A percentile compares a stretch with the other conserved stretches of the same genome.
These are phyloP conservation scores for Wickerhamiella hasegawae DNA, from an alignment of 805 yeast genomes.

Conservation along the genomic window DNA sequence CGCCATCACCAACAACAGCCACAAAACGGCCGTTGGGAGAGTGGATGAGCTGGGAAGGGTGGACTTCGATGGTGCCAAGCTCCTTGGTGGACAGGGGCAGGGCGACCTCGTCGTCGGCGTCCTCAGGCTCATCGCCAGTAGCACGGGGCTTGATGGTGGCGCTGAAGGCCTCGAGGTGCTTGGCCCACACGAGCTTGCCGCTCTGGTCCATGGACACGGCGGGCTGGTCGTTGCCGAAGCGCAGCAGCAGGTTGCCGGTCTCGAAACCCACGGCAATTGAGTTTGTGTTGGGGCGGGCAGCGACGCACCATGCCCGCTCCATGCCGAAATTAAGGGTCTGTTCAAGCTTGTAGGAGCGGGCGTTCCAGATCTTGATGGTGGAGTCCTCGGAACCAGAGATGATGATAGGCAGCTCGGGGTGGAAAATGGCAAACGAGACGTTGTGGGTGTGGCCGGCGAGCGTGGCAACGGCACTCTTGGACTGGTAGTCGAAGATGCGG, in stretches of 20 bases:
- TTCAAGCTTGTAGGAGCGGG: constrained; percentile 85
- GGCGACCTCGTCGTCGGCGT: constrained; percentile 5
- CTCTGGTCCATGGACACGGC: constrained; percentile 81
- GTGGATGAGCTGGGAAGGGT: constrained; percentile 73
- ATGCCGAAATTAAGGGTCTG: constrained; percentile 79
- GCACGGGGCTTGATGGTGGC: constrained; percentile 65
- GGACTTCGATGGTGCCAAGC: constrained; percentile 84
- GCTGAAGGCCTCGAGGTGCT: constrained; percentile 76
- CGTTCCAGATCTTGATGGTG: constrained; percentile 85
- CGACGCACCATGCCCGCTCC: constrained; percentile 94
- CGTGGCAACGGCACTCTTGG: constrained; percentile 87
- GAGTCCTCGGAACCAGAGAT: constrained; percentile 96
- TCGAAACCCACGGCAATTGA: constrained; percentile 87
- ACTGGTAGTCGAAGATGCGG: constrained; percentile 93
- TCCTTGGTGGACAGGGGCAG: constrained; percentile 72
- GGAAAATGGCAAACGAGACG: constrained; percentile 94
- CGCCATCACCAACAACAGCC: constrained; percentile 96
- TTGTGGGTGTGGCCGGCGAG: constrained; percentile 87
- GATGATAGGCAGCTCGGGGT: constrained; percentile 90
- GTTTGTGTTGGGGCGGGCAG: constrained; percentile 57
- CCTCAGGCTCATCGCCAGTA: constrained; percentile 39
- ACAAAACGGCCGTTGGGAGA: constrained; percentile 97
- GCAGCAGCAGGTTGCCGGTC: constrained; percentile 77
- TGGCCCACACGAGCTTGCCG: constrained; percentile 84
- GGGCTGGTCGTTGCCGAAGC: constrained; percentile 90